A percentile compares a stretch with the other conserved stretches of the same genome.
Conservation (phyloP, 208 protist genomes). For the Trypanosoma conorhini region DNA sequence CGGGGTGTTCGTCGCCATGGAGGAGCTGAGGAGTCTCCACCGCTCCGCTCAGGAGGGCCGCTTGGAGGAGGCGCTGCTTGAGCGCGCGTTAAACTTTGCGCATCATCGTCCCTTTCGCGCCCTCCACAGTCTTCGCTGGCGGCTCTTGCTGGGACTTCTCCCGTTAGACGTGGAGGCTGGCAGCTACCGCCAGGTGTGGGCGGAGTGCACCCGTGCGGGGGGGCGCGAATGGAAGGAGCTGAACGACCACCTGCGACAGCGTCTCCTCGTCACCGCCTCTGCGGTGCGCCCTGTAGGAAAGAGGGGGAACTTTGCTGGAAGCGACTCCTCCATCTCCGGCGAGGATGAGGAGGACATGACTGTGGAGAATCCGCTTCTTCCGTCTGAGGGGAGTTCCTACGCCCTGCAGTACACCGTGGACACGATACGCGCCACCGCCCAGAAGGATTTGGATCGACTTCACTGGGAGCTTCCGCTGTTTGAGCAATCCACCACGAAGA, state of each 20-base stretch:
- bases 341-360: constrained; percentile 6
- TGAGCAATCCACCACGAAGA: constrained; percentile 30
- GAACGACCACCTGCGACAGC: constrained; percentile 9
- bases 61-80: constrained; percentile 20
- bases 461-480: constrained; percentile 68
- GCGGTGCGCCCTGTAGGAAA: neutral
- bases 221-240: constrained; percentile 13
- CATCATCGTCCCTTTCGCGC: constrained; percentile 1
- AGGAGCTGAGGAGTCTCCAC: constrained; percentile 19
- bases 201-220: constrained; percentile 1
- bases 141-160: constrained; percentile 29
- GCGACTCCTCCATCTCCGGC: constrained; percentile 31
- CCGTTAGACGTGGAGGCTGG: constrained; percentile 9
- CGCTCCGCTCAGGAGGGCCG: constrained; percentile 5
- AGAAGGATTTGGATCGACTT: constrained; percentile 70
- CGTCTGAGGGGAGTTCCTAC: constrained; percentile 54
- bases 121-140: constrained; percentile 32
- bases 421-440: constrained; percentile 34
- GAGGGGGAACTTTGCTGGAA: constrained; percentile 16
- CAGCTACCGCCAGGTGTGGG: constrained; percentile 21
- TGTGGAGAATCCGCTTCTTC: constrained; percentile 61
- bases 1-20: constrained; percentile 6
- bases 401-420: constrained; percentile 54
- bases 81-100: constrained; percentile 25
- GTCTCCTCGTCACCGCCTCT: neutral